Evolutionary conservation across 202 grass and related monocot genomes (phyloP), one percentile per base, ranked within the genome.

Genomic region (Zizania palustris): DNA sequence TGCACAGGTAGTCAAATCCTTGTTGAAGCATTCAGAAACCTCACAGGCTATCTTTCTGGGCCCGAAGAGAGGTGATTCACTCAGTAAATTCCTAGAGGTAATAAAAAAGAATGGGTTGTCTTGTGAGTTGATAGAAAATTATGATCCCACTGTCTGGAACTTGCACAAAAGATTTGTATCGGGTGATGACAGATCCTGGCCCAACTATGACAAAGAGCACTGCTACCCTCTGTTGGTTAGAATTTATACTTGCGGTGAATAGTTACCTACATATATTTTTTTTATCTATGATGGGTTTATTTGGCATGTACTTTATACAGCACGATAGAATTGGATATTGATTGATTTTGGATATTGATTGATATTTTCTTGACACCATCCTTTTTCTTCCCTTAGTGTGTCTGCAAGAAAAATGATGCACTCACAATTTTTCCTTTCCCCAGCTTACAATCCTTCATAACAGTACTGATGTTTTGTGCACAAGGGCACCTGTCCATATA

Each of bases 191-290:
- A 75, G 16, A 54, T 81, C 84, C 38, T 97, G 91, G 94, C 83
- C 88, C 22, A 93, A 88, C 80, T 97, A 97, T 82, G 80, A 90
- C 44, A 41, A 74, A 46, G 84, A 92, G 67, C 91, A 92, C 44
- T 97, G 81, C 83, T 95, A 95, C 62, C 89, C 96, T 90, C 75
- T 95, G 46, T 76, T 98, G 54, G 46, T 92, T 75, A 95, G 83
- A 80, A 79, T 95, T 36, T 85, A 65, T 19, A 35, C 51, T 42
- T 40, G 3, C 43, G 61, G 28, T 28, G 28, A 28, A 28, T 78
- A 65, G 22, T 67, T 65, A 65, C 77, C 6, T 75, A 40, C 58
- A 71, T 16, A 58, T 35, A 66, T 65, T 65, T n/a, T 65, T 71
- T 54, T 76, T 15, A 88, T 53, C 33, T 65, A 84, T 22, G 40